A percentile compares a stretch with the other conserved stretches of the same genome.
These are phyloP conservation scores for Penicillium mononematosum DNA, from an alignment of 495 filamentous ascomycete species.

Conservation along the genomic window DNA sequence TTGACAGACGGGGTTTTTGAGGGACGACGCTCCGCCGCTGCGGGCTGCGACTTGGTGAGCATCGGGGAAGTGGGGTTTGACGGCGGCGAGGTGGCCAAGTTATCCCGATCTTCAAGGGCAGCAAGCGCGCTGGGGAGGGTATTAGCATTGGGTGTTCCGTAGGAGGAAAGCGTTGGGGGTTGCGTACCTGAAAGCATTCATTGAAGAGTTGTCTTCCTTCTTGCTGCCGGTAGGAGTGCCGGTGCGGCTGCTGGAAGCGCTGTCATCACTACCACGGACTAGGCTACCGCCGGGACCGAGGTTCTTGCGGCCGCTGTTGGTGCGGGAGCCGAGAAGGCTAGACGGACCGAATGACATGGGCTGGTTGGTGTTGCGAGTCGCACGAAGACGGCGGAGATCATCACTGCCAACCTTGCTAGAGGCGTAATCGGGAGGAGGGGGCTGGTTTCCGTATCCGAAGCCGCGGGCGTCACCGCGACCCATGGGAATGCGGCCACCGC, in stretches of 20 bases:
- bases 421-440: conserved; percentile 65
- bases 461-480: conserved; percentile 86
- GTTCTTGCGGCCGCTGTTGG: conserved; percentile 77
- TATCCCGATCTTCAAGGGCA: conserved; percentile 54
- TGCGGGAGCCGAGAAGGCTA: conserved; percentile 76
- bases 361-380: conserved; percentile 61
- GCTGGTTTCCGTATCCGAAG: conserved; percentile 63
- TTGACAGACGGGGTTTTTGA: conserved; percentile 49
- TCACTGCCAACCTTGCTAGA: conserved; percentile 83
- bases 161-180: not conserved
- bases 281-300: conserved; percentile 70
- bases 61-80: conserved; percentile 59
- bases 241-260: conserved; percentile 78
- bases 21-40: conserved; percentile 42
- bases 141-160: conserved; percentile 23
- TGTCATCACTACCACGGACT: conserved; percentile 72
- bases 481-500: conserved; percentile 60
- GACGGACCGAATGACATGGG: conserved; percentile 65
- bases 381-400: conserved; percentile 77
- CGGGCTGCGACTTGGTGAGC: conserved; percentile 53
- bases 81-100: conserved; percentile 58
- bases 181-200: conserved; percentile 85
- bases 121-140: conserved; percentile 53
- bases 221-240: conserved; percentile 74
- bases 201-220: conserved; percentile 65